Conservation (phyloP, 2,329 filamentous ascomycete genomes). For the Botrytis galanthina region DNA sequence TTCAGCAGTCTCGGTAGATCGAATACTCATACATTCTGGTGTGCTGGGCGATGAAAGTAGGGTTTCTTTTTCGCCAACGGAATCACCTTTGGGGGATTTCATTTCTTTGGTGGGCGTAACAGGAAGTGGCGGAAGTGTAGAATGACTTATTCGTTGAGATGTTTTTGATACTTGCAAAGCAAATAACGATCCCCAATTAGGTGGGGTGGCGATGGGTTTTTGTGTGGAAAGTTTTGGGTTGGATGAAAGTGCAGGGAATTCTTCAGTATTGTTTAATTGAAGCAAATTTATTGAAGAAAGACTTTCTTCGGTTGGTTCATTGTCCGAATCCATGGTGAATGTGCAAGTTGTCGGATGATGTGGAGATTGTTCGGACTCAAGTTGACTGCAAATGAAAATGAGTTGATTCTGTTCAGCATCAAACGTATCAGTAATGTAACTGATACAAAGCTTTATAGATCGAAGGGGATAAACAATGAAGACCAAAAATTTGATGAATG, state of each 20-base stretch:
- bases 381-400: not conserved
- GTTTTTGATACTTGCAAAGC: not conserved
- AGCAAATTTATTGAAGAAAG: not conserved
- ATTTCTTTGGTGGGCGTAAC: not conserved
- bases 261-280: not conserved
- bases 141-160: not conserved
- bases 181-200: conserved; percentile 10
- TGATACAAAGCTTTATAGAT: not conserved
- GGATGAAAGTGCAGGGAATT: conserved; percentile 11
- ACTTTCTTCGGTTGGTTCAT: not conserved
- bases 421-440: not conserved
- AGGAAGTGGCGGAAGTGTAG: not conserved
- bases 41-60: not conserved
- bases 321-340: not conserved
- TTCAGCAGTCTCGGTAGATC: conserved; percentile 6
- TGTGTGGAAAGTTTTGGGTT: not conserved
- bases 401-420: not conserved
- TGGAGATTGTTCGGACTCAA: not conserved
- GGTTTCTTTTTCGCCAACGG: not conserved
- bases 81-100: not conserved
- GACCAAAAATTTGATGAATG: not conserved
- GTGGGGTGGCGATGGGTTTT: not conserved
- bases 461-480: not conserved
- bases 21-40: conserved; percentile 11
- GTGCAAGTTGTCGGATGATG: not conserved